These are phyloP conservation scores for Lentinula raphanica DNA, from an alignment of 768 basidiomycete genomes.

Conservation along the genomic window DNA sequence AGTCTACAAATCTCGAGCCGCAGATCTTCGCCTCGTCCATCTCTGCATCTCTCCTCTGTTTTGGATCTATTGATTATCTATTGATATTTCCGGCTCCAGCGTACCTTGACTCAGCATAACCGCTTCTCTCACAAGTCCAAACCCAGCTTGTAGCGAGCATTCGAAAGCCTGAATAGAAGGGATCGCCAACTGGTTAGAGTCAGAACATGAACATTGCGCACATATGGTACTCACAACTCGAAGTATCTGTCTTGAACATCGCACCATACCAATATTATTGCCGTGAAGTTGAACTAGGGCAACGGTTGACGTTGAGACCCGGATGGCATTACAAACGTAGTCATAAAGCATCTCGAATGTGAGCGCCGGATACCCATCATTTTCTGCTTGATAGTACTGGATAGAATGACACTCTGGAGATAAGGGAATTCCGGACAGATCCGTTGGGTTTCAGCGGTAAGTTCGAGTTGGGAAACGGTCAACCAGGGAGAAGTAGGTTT, in stretches of 20 bases:
- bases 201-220: neutral
- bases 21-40: neutral
- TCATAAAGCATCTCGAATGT: conserved; percentile 92
- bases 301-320: conserved; percentile 60
- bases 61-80: neutral
- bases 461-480: conserved; percentile 35
- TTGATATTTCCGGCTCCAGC: neutral
- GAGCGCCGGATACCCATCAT: conserved; percentile 71
- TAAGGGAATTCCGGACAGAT: conserved; percentile 47
- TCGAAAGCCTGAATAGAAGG: conserved; percentile 66
- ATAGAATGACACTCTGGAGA: conserved; percentile 74
- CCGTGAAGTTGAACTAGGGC: conserved; percentile 75
- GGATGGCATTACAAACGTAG: conserved; percentile 69
- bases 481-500: conserved; percentile 51
- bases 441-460: conserved; percentile 48
- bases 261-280: conserved; percentile 70
- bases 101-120: conserved; percentile 28
- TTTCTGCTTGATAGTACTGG: conserved; percentile 69
- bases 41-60: neutral
- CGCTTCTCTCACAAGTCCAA: conserved; percentile 60
- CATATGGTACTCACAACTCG: conserved; percentile 48
- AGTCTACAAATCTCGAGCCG: neutral
- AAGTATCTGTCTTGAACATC: conserved; percentile 59
- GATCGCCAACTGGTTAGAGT: neutral
- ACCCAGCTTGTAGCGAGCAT: conserved; percentile 87